Conservation (phyloP, 768 basidiomycete genomes). For the Pisolithus marmoratus region DNA sequence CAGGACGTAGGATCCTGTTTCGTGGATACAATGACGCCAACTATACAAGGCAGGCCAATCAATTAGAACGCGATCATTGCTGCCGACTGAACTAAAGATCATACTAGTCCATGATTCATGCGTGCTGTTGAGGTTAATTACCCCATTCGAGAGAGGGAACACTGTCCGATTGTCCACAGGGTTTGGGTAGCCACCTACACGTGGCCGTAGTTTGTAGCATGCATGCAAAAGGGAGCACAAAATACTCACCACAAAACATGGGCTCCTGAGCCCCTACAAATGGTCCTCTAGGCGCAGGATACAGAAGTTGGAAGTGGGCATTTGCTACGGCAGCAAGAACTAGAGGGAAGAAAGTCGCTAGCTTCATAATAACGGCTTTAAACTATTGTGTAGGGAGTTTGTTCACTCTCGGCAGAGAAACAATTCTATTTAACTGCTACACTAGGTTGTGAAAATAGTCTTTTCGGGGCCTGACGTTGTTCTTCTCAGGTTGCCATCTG, state of each 20-base stretch:
- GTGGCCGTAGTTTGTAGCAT: not conserved
- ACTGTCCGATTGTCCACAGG: conserved; percentile 50
- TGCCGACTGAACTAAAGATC: not conserved
- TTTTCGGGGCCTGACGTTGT: too few relatives aligned
- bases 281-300: conserved; percentile 63
- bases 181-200: conserved; percentile 56
- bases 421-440: not conserved
- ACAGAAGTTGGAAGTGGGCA: conserved; percentile 81
- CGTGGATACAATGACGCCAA: conserved; percentile 51
- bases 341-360: conserved; percentile 32
- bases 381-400: too few relatives aligned
- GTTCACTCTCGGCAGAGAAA: not conserved
- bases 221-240: not conserved
- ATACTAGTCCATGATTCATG: conserved; percentile 58
- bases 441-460: not conserved
- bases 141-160: conserved; percentile 63
- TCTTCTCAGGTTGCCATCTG: not conserved
- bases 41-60: conserved; percentile 25
- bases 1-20: conserved; percentile 56
- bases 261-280: conserved; percentile 59
- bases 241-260: conserved; percentile 58
- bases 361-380: conserved; percentile 32
- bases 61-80: conserved; percentile 1
- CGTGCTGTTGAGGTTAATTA: conserved; percentile 60
- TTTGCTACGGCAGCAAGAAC: conserved; percentile 37